Conservation (phyloP, 192 early-diverging fungal genomes). For the Globomyces pollinis-pini region DNA sequence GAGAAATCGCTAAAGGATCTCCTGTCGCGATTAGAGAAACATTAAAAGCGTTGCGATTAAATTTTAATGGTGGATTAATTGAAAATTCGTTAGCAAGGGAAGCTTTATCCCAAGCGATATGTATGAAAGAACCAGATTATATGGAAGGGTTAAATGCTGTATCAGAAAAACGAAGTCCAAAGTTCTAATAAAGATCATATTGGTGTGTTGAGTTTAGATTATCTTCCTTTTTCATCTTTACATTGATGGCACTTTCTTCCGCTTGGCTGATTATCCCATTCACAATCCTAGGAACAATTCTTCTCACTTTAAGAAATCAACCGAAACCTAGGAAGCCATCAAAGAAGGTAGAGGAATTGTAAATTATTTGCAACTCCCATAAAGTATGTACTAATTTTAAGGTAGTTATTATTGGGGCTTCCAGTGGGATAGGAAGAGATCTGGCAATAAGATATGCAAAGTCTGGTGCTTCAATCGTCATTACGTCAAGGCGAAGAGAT, state of each 20-base stretch:
- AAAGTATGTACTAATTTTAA: too few species aligned
- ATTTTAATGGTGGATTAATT: slow-evolving; percentile 10
- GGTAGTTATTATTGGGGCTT: slow-evolving; percentile 66
- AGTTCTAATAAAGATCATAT: slow-evolving; percentile 13
- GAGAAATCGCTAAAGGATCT: slow-evolving; percentile 16
- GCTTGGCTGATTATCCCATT: too few species aligned
- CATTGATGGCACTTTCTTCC: too few species aligned
- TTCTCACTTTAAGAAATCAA: too few species aligned
- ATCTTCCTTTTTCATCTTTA: too few species aligned
- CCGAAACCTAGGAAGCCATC: too few species aligned
- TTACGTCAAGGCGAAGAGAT: slow-evolving; percentile 53
- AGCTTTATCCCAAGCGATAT: slow-evolving; percentile 26
- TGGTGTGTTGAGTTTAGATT: too few species aligned
- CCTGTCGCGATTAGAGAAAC: slow-evolving; percentile 24
- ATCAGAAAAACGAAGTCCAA: slow-evolving; percentile 18
- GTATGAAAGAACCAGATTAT: slow-evolving; percentile 15
- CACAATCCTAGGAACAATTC: too few species aligned
- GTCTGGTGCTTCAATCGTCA: slow-evolving; percentile 51
- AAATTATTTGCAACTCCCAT: too few species aligned
- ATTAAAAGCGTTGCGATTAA: slow-evolving; percentile 23
- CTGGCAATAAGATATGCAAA: slow-evolving; percentile 61
- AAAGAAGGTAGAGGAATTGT: too few species aligned
- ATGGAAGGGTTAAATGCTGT: slow-evolving; percentile 24
- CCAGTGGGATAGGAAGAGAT: slow-evolving; percentile 66
- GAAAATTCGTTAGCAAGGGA: slow-evolving; percentile 25